Percentiles rank a stretch among this genome's conserved stretches.
phyloP scores from a whole-genome alignment of 371 early-diverging fungal species.

The Mucor piriformis region DNA sequence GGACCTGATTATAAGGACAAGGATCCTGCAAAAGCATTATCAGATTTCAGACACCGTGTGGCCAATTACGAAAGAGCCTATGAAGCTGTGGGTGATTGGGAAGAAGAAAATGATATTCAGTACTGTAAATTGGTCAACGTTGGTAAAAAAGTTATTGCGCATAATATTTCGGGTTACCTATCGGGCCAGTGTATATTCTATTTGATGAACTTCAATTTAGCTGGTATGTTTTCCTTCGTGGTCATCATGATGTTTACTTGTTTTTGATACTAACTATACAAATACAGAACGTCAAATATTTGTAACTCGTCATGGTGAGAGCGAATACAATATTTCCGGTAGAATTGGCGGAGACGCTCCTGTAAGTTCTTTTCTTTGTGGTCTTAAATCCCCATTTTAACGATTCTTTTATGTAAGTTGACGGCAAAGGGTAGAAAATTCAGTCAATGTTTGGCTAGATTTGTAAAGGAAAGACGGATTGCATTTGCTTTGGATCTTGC shows the following conservation, averaged over 20 bases:
- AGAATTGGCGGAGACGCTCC: slow-evolving; percentile 81
- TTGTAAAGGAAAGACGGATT: slow-evolving; percentile 55
- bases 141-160: slow-evolving; percentile 82
- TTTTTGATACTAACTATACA: background rate
- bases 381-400: background rate
- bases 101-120: slow-evolving; percentile 73
- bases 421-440: slow-evolving; percentile 66
- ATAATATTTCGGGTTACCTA: slow-evolving; percentile 81
- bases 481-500: slow-evolving; percentile 46
- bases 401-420: slow-evolving; percentile 33
- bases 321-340: slow-evolving; percentile 57
- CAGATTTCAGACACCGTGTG: slow-evolving; percentile 78
- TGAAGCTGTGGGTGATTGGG: slow-evolving; percentile 75
- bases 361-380: slow-evolving; percentile 38
- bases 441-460: slow-evolving; percentile 65
- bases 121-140: slow-evolving; percentile 86
- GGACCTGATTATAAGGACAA: slow-evolving; percentile 84
- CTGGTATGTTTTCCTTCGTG: slow-evolving; percentile 38
- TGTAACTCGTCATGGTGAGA: slow-evolving; percentile 84
- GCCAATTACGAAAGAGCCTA: slow-evolving; percentile 83
- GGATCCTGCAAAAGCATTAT: slow-evolving; percentile 66
- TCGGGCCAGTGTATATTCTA: slow-evolving; percentile 86
- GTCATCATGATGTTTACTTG: background rate
- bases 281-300: slow-evolving; percentile 71
- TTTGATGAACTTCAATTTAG: slow-evolving; percentile 77